phyloP scores from a whole-genome alignment of 163 green algal species.

The Chloroidium sp. region DNA sequence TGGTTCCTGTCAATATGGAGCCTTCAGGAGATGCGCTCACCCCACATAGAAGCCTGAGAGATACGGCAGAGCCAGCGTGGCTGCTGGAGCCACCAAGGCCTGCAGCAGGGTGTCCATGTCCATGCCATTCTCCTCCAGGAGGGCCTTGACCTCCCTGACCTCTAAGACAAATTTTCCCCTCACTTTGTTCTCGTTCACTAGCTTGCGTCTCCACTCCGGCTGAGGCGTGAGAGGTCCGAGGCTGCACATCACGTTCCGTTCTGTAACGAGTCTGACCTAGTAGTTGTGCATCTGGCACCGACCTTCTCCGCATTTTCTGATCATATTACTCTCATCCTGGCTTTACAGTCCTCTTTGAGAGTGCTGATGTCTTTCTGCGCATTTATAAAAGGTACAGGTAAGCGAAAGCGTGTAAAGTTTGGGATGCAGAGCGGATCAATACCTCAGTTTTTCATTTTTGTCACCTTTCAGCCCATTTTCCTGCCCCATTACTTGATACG shows the following conservation, averaged over 20 bases:
- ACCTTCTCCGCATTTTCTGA: too few relatives aligned
- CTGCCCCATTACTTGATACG: too few relatives aligned
- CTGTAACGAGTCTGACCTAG: not conserved
- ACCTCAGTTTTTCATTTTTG: too few relatives aligned
- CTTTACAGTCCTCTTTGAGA: too few relatives aligned
- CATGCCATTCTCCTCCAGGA: slow-evolving; percentile 21
- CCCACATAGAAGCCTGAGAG: slow-evolving; percentile 84
- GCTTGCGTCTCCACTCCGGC: not conserved
- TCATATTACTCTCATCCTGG: too few relatives aligned
- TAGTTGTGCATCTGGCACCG: not conserved
- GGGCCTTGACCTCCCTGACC: slow-evolving; percentile 30
- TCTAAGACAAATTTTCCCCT: slow-evolving; percentile 38
- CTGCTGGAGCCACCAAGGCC: slow-evolving; percentile 51
- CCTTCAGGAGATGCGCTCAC: slow-evolving; percentile 17
- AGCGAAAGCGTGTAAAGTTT: too few relatives aligned
- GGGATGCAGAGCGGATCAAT: too few relatives aligned
- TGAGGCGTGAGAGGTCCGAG: not conserved
- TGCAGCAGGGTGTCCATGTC: slow-evolving; percentile 49
- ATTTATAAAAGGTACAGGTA: too few relatives aligned
- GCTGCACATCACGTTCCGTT: not conserved
- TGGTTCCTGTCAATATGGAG: too few relatives aligned
- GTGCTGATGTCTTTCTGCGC: too few relatives aligned
- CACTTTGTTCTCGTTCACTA: too few relatives aligned
- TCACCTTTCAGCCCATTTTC: too few relatives aligned
- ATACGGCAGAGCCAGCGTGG: slow-evolving; percentile 54